Evolutionary conservation across 768 basidiomycete species (phyloP).

Genomic region (Mycena crocata): DNA sequence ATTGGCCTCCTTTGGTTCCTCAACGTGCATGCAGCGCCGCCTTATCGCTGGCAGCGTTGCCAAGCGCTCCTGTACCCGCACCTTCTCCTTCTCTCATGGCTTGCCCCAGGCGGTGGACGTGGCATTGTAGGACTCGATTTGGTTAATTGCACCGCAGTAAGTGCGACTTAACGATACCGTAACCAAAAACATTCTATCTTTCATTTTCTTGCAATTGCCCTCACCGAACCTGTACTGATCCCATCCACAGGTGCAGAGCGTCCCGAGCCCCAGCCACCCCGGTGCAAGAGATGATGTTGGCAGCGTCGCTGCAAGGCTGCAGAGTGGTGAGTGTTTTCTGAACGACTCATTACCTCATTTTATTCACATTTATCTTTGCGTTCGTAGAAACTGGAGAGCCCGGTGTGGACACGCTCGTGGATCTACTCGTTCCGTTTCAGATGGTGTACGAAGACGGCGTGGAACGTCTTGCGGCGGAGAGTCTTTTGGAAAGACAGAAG

Average conservation of each 20-base stretch:
- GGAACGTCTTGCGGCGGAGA: constrained; percentile 90
- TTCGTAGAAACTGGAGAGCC: constrained; percentile 15
- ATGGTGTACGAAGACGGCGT: constrained; percentile 91
- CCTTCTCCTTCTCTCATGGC: constrained; percentile 88
- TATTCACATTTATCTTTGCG: neutral
- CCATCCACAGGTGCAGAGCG: constrained; percentile 86
- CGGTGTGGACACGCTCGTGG: constrained; percentile 62
- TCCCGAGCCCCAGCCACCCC: constrained; percentile 84
- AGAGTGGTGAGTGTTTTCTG: constrained; percentile 55
- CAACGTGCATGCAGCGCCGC: constrained; percentile 87
- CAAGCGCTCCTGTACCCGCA: constrained; percentile 87
- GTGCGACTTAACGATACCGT: too few species aligned
- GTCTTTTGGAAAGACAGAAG: constrained; percentile 83
- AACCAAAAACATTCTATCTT: too few species aligned
- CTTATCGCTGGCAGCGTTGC: constrained; percentile 84
- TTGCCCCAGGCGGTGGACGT: constrained; percentile 83
- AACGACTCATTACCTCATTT: constrained; percentile 2
- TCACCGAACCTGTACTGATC: too few species aligned
- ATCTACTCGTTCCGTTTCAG: constrained; percentile 90
- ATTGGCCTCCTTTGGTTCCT: constrained; percentile 92
- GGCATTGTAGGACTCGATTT: constrained; percentile 90
- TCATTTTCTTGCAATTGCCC: too few species aligned
- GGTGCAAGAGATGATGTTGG: constrained; percentile 89
- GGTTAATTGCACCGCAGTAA: constrained; percentile 87
- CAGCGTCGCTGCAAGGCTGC: constrained; percentile 79